These are phyloP conservation scores for Ustilago sp. DNA, from an alignment of 1,284 basidiomycete species.

Conservation along the genomic window DNA sequence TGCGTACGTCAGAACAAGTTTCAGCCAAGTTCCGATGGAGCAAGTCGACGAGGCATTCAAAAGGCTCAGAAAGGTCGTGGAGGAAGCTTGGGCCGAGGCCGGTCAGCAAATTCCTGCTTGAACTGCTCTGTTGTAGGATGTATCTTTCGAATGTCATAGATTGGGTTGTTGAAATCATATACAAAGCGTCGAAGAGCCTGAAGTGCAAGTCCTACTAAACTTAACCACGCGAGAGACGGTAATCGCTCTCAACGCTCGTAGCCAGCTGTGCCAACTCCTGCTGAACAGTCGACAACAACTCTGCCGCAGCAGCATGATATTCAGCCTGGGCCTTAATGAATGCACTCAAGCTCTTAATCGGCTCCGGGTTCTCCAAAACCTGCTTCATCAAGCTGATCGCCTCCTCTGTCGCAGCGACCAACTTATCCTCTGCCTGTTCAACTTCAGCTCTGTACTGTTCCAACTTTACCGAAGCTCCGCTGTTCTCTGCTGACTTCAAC, in stretches of 20 bases:
- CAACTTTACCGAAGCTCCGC: slow-evolving; percentile 53
- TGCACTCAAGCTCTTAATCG: slow-evolving; percentile 90
- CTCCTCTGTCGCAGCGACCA: slow-evolving; percentile 96
- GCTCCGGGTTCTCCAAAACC: slow-evolving; percentile 96
- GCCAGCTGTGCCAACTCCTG: slow-evolving; percentile 90
- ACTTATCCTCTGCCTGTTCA: slow-evolving; percentile 70
- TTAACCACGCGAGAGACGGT: slow-evolving; percentile 73
- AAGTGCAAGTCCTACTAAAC: neutral
- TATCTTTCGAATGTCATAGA: slow-evolving; percentile 1
- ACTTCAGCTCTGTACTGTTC: slow-evolving; percentile 62
- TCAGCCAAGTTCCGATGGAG: slow-evolving; percentile 59
- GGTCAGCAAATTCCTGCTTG: slow-evolving; percentile 37
- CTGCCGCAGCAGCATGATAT: slow-evolving; percentile 85
- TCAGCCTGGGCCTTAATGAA: slow-evolving; percentile 89
- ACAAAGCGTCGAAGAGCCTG: neutral
- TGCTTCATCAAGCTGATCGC: slow-evolving; percentile 98
- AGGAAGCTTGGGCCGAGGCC: slow-evolving; percentile 60
- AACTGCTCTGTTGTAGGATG: neutral
- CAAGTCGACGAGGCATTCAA: slow-evolving; percentile 58
- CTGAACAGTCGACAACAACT: slow-evolving; percentile 76
- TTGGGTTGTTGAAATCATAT: neutral
- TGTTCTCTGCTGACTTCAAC: slow-evolving; percentile 61
- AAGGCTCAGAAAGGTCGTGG: slow-evolving; percentile 55
- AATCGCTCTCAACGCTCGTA: slow-evolving; percentile 89
- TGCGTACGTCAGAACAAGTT: slow-evolving; percentile 63